These are phyloP conservation scores for Clarireedia monteithiana DNA, from an alignment of 2,329 filamentous ascomycete species.

Conservation along the genomic window DNA sequence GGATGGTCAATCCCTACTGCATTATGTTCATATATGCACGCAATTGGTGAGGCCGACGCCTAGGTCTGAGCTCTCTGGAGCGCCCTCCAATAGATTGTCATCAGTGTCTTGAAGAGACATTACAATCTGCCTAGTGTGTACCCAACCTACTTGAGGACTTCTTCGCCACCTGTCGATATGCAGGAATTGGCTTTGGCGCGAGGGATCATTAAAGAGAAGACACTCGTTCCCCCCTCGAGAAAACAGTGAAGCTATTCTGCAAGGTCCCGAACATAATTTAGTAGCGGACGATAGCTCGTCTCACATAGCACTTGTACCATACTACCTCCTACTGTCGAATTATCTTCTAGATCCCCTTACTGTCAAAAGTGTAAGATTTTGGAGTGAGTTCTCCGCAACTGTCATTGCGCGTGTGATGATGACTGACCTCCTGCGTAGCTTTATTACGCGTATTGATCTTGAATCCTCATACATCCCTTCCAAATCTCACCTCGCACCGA, in stretches of 20 bases:
- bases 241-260: slow-evolving; percentile 16
- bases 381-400: slow-evolving; percentile 1
- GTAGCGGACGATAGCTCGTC: slow-evolving; percentile 8
- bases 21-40: slow-evolving; percentile 9
- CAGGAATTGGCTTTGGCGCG: background rate
- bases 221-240: slow-evolving; percentile 16
- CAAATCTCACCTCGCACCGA: slow-evolving; percentile 7
- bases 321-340: background rate
- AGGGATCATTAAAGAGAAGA: slow-evolving; percentile 14
- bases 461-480: background rate
- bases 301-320: slow-evolving; percentile 2
- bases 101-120: slow-evolving; percentile 11
- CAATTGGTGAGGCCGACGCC: slow-evolving; percentile 8
- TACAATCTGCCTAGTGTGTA: slow-evolving; percentile 17
- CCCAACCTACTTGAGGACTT: slow-evolving; percentile 17
- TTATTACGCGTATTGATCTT: background rate
- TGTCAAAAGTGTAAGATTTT: background rate
- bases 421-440: background rate
- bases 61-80: background rate
- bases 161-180: slow-evolving; percentile 9
- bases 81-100: slow-evolving; percentile 4
- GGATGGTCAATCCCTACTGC: background rate
- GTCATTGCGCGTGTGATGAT: background rate
- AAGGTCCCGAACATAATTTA: slow-evolving; percentile 15
- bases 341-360: slow-evolving; percentile 3